Evolutionary conservation across 108 stramenopile genomes (phyloP).

Genomic region (Cyclotella distinguenda): DNA sequence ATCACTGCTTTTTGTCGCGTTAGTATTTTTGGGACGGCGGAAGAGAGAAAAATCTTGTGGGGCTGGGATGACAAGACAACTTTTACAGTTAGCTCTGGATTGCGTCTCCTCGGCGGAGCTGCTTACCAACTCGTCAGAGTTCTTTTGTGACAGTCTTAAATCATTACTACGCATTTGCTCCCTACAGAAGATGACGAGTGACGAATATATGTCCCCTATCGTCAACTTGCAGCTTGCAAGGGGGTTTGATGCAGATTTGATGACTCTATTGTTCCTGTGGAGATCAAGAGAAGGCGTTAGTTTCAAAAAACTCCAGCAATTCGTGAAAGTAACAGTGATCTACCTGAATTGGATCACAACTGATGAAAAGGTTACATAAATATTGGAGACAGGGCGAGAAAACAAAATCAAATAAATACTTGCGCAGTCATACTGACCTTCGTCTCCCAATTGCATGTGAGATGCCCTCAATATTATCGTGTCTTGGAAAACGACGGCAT

Average conservation of each 20-base stretch:
- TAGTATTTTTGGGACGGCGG: not conserved
- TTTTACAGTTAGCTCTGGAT: not conserved
- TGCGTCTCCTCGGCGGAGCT: not conserved
- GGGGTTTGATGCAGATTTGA: slow-evolving; percentile 11
- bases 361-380: not conserved
- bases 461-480: slow-evolving; percentile 20
- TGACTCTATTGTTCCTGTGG: slow-evolving; percentile 9
- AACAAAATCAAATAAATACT: not conserved
- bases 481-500: slow-evolving; percentile 29
- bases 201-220: slow-evolving; percentile 22
- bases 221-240: slow-evolving; percentile 11
- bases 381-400: not conserved
- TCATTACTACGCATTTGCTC: slow-evolving; percentile 13
- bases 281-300: not conserved
- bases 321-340: not conserved
- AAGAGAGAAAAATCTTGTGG: slow-evolving; percentile 21
- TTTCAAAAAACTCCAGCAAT: not conserved
- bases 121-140: not conserved
- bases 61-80: slow-evolving; percentile 8
- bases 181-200: not conserved
- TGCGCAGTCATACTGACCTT: slow-evolving; percentile 6
- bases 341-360: slow-evolving; percentile 27
- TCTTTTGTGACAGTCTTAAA: slow-evolving; percentile 3
- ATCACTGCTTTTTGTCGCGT: not conserved
- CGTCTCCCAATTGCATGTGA: slow-evolving; percentile 27